Conservation (phyloP, 2,329 filamentous ascomycete genomes). For the Calonectria crousiana region DNA sequence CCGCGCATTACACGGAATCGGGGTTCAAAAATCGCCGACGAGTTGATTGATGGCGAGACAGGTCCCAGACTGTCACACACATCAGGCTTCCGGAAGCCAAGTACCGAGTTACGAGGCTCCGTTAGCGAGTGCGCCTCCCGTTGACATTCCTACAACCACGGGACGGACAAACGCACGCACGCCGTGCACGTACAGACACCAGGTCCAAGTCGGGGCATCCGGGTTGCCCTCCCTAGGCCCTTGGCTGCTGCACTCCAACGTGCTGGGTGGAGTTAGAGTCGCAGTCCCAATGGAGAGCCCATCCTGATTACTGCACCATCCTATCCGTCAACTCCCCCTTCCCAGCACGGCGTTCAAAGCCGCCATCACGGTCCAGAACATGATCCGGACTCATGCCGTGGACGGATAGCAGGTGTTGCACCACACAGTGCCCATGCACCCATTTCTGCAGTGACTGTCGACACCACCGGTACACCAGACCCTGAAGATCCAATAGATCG, state of each 20-base stretch:
- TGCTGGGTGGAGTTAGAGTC: conserved; percentile 19
- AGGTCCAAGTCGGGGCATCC: conserved; percentile 14
- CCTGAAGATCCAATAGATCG: conserved; percentile 43
- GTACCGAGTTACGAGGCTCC: conserved; percentile 18
- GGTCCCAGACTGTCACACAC: neutral
- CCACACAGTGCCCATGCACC: neutral
- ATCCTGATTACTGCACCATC: neutral
- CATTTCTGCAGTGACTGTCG: neutral
- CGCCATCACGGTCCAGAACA: neutral
- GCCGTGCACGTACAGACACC: conserved; percentile 3
- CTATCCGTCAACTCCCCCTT: conserved; percentile 10
- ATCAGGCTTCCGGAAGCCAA: neutral
- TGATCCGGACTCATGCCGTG: neutral
- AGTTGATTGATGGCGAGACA: neutral
- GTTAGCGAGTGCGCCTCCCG: neutral
- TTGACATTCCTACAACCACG: neutral
- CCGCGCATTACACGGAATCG: neutral
- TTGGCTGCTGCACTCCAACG: conserved; percentile 24
- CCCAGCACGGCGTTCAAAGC: conserved; percentile 1
- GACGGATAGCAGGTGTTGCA: neutral
- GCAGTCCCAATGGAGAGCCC: neutral
- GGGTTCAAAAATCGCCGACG: neutral
- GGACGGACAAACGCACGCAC: neutral
- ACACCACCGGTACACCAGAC: conserved; percentile 23
- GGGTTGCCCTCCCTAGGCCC: conserved; percentile 10